These are phyloP conservation scores for Tubosaeta sp. DNA, from an alignment of 768 basidiomycete species.

Conservation along the genomic window DNA sequence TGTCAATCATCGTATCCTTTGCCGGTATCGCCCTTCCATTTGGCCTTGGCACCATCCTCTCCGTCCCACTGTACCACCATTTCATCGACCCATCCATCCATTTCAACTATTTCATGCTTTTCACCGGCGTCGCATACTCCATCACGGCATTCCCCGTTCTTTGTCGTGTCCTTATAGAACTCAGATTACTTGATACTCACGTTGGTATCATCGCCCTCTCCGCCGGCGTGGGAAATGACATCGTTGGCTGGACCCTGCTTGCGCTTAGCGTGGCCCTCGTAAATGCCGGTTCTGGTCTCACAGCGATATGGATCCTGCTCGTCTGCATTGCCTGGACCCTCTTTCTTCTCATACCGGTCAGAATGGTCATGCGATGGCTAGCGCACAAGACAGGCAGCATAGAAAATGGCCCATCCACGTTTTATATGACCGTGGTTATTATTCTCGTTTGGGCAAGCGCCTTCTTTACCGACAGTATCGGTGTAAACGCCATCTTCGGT, in stretches of 20 bases:
- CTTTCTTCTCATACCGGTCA: constrained; percentile 67
- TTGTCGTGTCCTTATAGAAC: constrained; percentile 84
- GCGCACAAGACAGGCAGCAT: constrained; percentile 74
- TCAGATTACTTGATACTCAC: constrained; percentile 85
- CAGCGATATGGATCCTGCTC: constrained; percentile 82
- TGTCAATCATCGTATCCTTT: constrained; percentile 65
- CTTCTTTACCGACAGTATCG: constrained; percentile 92
- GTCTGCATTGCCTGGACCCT: constrained; percentile 77
- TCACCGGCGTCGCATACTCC: constrained; percentile 87
- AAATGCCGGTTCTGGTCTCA: constrained; percentile 78
- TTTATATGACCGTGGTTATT: constrained; percentile 85
- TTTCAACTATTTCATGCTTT: constrained; percentile 92
- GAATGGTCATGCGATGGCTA: constrained; percentile 60
- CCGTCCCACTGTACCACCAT: constrained; percentile 45
- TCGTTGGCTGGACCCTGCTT: constrained; percentile 83
- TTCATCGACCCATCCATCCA: constrained; percentile 66
- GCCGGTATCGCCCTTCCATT: constrained; percentile 90
- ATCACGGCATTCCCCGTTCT: constrained; percentile 87
- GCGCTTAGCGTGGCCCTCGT: constrained; percentile 91
- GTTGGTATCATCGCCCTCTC: constrained; percentile 92
- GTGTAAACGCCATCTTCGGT: constrained; percentile 91
- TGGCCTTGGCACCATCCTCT: constrained; percentile 70
- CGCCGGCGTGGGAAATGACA: constrained; percentile 87
- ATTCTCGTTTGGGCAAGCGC: constrained; percentile 80
- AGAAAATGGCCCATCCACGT: constrained; percentile 79